Evolutionary conservation across 306 rosid genomes (phyloP), one percentile per base, ranked within the genome.

Genomic region (Rosa multiflora): DNA sequence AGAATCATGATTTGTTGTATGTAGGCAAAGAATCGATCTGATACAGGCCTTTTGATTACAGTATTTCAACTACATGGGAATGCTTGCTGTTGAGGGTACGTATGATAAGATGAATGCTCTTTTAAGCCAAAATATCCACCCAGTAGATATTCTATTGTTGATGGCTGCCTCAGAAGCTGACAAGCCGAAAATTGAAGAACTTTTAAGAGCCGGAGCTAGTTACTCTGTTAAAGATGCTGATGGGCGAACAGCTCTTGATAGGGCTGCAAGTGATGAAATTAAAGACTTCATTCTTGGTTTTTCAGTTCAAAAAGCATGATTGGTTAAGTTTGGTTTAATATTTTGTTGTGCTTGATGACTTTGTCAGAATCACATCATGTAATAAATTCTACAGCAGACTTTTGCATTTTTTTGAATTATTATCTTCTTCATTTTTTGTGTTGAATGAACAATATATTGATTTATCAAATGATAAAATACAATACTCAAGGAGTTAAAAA

Each of bases 21-120:
- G 29, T 71, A 43, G 39, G 51, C 42, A 64, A 56, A 79, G 40
- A 5, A 5, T 73, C 42, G 20, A 8, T 73, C 49, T 72, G 11
- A 59, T 43, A 7, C 39, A 44, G 18, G 26, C 6, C 5, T 46
- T 62, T 64, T 37, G 37, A 77, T 83, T 21, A 51, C 92, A 95
- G 99, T 91, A 95, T 80, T 95, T 92, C 84, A 95, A 95, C 73
- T 95, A 95, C 79, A 95, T 95, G 99, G 99, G 98, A n/a, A 95
- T 95, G 99, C 98, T 95, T 0, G 99, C 97, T 0, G 99, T 93
- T 12, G 99, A 95, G 61, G 98, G 98, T 26, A 26, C 99, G 70
- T 95, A 95, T 76, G 95, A 89, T 62, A 92, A 93, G 83, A 91
- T 95, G 99, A 93, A 92, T 76, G 93, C 94, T 76, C 99, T 95